Base-by-base conservation (phyloP, 345 rosid genomes). In the Gossypium anomalum region DNA sequence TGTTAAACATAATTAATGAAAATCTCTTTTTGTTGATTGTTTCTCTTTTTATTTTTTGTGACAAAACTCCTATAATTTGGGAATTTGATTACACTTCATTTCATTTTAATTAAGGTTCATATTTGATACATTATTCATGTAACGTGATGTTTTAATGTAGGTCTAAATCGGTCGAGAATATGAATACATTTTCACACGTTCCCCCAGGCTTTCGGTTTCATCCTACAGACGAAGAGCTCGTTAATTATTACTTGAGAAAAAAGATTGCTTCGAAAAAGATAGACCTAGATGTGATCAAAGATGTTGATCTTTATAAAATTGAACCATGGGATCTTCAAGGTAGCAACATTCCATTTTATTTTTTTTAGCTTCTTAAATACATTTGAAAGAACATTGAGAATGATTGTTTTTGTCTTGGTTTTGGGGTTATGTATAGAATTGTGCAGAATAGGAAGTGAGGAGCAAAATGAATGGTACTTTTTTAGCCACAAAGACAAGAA, bases 401-500 rank as follows among this genome's bases (percentile, higher is more conserved):
- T 66, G 55, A 47, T 74, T 23, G 57, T 8, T 29, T 58, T 8
- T 2, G 19, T 38, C 51, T 67, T 59, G 58, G 44, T 19, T 55
- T 55, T 22, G 63, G 63, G 7, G 51, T 34, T 34, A 11, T 11
- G 23, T 27, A 9, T 64, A 93, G 98, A 91, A 48, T 57, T 93
- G 73, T 94, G 98, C 87, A 91, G 81, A 77, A 85, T 92, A 69
- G 97, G 97, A 74, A 89, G 81, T 16, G 97, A 92, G 76, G 98
- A 92, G 77, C 97, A 92, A 79, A 89, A 78, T 68, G 99, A 96
- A 11, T 96, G 99, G 99, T 96, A 96, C 79, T 96, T 96, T 87
- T 96, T 93, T 82, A 96, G 99, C 81, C 99, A 96, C 71, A 93
- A 93, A 76, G 98, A 96, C 75, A 96, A 92, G 88, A 96, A 96